Percentiles rank a stretch among this genome's conserved stretches.
Evolutionary conservation across 2,329 filamentous ascomycete genomes (phyloP).

Genomic region (Fusarium kyushuense): DNA sequence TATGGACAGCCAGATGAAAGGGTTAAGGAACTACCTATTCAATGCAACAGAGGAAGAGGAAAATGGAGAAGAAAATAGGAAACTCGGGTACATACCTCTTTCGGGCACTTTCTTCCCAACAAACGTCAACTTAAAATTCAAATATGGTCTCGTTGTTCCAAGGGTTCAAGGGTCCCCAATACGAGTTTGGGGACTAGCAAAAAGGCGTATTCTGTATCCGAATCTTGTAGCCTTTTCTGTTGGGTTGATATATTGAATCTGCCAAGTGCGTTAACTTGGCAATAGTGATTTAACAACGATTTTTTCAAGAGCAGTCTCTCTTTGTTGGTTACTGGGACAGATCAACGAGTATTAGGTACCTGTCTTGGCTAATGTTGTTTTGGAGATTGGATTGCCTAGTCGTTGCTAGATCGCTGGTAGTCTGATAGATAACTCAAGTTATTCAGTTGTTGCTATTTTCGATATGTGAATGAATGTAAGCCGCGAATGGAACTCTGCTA

Average conservation of each 20-base stretch:
- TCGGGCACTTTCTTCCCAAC: background rate
- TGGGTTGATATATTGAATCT: slow-evolving; percentile 20
- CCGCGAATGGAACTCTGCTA: background rate
- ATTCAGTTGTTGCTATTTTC: slow-evolving; percentile 20
- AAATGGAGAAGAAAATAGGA: slow-evolving; percentile 19
- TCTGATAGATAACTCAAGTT: slow-evolving; percentile 38
- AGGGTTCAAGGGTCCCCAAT: slow-evolving; percentile 40
- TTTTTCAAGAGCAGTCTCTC: background rate
- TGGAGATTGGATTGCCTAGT: slow-evolving; percentile 37
- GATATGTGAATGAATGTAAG: slow-evolving; percentile 21
- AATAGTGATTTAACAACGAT: background rate
- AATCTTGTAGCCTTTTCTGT: slow-evolving; percentile 16
- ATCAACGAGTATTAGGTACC: background rate
- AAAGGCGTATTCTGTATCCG: slow-evolving; percentile 6
- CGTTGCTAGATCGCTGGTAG: slow-evolving; percentile 42
- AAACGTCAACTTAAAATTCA: background rate
- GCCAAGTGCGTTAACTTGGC: slow-evolving; percentile 10
- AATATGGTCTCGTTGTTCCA: slow-evolving; percentile 25
- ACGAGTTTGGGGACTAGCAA: slow-evolving; percentile 30
- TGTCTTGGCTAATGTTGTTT: slow-evolving; percentile 14
- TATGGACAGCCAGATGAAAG: background rate
- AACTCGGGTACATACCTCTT: slow-evolving; percentile 26
- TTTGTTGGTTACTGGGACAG: slow-evolving; percentile 12
- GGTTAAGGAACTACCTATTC: background rate
- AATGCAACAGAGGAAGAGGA: background rate